Conservation (phyloP, 176 grass and related monocot genomes). For the Otatea glauca region DNA sequence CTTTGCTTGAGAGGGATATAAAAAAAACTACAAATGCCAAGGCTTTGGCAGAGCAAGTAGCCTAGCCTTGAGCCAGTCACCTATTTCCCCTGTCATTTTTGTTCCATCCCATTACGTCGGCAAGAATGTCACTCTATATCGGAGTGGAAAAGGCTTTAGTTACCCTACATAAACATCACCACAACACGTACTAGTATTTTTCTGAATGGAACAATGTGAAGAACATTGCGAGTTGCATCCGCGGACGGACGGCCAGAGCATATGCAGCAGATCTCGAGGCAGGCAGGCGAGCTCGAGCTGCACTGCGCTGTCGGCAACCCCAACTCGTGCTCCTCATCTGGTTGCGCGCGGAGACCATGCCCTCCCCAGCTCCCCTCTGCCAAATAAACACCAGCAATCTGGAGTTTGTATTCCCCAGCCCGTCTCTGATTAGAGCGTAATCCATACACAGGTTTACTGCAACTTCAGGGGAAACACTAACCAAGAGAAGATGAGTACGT, state of each 20-base stretch:
- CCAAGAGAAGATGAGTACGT: too few species aligned
- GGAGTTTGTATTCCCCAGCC: background rate
- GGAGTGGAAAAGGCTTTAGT: background rate
- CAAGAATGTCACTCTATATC: background rate
- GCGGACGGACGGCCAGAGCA: too few species aligned
- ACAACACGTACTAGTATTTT: background rate
- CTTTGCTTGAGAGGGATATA: background rate
- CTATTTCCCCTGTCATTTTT: background rate
- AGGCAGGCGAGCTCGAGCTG: background rate
- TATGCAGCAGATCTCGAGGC: background rate
- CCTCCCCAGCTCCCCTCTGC: background rate
- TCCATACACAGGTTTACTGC: too few species aligned
- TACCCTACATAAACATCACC: background rate
- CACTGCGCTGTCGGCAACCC: conserved; percentile 11
- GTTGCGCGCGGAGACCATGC: background rate
- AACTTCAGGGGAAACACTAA: too few species aligned
- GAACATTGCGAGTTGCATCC: background rate
- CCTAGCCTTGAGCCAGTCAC: too few species aligned
- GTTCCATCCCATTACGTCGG: background rate
- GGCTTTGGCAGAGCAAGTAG: background rate
- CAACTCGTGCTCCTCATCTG: conserved; percentile 18
- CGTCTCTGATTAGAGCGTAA: background rate
- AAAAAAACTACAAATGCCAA: background rate
- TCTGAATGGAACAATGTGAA: background rate
- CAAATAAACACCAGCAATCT: background rate